These are phyloP conservation scores for Saccharum officinarum DNA, from an alignment of 176 grass and related monocot genomes.

Conservation along the genomic window DNA sequence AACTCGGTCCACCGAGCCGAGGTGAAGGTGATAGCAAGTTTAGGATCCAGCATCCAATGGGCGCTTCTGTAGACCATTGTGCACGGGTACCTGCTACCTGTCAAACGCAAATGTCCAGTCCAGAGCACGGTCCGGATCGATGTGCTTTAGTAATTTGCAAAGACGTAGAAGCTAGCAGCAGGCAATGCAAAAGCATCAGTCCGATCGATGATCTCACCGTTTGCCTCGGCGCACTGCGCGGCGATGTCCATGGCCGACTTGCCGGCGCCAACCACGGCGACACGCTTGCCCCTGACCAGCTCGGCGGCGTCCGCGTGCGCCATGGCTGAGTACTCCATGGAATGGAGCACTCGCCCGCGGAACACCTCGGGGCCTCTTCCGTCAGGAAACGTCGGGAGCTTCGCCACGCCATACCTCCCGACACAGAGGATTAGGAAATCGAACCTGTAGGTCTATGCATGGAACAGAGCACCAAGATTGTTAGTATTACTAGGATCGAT, in stretches of 20 bases:
- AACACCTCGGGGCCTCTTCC: conserved; percentile 48
- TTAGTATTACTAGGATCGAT: too few relatives aligned
- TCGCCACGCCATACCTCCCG: conserved; percentile 54
- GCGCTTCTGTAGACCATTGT: conserved; percentile 34
- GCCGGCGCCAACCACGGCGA: conserved; percentile 32
- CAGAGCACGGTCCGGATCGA: too few relatives aligned
- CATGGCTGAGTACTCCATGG: conserved; percentile 44
- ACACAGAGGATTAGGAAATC: conserved; percentile 74
- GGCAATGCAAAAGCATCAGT: background rate
- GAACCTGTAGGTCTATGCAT: conserved; percentile 34
- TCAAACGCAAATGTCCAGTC: background rate
- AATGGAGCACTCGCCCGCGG: conserved; percentile 51
- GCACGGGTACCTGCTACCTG: conserved; percentile 28
- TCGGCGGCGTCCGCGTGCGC: conserved; percentile 6
- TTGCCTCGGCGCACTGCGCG: conserved; percentile 33
- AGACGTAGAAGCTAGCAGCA: background rate
- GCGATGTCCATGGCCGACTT: conserved; percentile 35
- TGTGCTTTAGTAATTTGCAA: background rate
- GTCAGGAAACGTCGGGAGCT: conserved; percentile 43
- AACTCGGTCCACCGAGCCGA: conserved; percentile 35
- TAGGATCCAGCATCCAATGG: conserved; percentile 28
- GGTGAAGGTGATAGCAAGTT: background rate
- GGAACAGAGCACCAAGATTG: background rate
- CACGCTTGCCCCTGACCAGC: conserved; percentile 27
- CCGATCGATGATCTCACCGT: background rate